Evolutionary conservation across 2,329 filamentous ascomycete species (phyloP).

Genomic region (Nemania diffusa): DNA sequence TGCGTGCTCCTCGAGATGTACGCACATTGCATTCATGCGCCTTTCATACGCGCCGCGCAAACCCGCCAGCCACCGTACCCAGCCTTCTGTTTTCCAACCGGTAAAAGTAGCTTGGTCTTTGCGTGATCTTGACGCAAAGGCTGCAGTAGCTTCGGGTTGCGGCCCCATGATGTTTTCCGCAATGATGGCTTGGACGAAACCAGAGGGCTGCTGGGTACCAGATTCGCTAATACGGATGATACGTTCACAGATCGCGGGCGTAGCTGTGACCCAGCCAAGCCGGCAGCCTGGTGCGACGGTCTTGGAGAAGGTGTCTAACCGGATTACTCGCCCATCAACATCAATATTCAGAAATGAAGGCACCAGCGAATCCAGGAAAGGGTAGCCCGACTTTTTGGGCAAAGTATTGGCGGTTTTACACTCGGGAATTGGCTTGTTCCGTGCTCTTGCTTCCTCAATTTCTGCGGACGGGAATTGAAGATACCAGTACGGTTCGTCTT

Average conservation of each 20-base stretch:
- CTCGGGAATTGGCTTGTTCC: constrained; percentile 50
- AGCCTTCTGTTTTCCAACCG: constrained; percentile 84
- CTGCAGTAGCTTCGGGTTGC: constrained; percentile 60
- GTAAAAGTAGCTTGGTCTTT: constrained; percentile 60
- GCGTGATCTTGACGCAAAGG: constrained; percentile 57
- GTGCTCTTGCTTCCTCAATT: constrained; percentile 60
- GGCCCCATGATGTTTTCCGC: constrained; percentile 80
- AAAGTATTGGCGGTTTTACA: constrained; percentile 47
- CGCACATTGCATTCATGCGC: constrained; percentile 84
- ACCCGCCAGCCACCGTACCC: constrained; percentile 90
- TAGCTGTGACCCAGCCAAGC: constrained; percentile 89
- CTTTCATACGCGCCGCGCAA: constrained; percentile 85
- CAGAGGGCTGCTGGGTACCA: constrained; percentile 84
- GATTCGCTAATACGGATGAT: constrained; percentile 78
- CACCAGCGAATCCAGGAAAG: constrained; percentile 83
- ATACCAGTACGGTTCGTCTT: constrained; percentile 97
- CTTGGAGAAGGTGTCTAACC: constrained; percentile 94
- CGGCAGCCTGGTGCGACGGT: constrained; percentile 90
- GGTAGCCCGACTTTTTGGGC: constrained; percentile 68
- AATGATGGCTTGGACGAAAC: constrained; percentile 87
- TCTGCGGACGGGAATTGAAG: constrained; percentile 84
- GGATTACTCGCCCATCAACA: constrained; percentile 85
- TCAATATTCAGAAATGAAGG: constrained; percentile 87
- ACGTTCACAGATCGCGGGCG: constrained; percentile 80
- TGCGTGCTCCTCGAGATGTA: constrained; percentile 74